A percentile compares a stretch with the other conserved stretches of the same genome.
These are phyloP conservation scores for Kandelia obovata DNA, from an alignment of 345 rosid genomes.

Conservation along the genomic window DNA sequence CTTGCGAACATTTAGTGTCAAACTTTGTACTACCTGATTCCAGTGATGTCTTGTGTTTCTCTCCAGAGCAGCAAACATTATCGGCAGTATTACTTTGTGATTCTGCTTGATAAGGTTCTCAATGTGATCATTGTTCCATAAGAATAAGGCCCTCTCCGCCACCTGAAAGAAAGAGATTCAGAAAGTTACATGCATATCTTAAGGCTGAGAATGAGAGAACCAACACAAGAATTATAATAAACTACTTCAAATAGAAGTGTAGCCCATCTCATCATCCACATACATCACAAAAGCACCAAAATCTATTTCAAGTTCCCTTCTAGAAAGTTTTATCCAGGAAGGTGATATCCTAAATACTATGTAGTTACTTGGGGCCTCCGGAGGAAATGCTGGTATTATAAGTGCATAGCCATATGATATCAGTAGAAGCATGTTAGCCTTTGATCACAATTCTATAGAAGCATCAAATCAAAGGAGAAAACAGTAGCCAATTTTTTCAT, in stretches of 20 bases:
- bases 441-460: background rate
- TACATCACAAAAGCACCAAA: background rate
- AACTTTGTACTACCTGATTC: conserved; percentile 10
- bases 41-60: conserved; percentile 7
- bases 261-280: background rate
- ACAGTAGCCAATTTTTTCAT: background rate
- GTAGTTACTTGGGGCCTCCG: background rate
- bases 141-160: conserved; percentile 6
- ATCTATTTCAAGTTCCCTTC: background rate
- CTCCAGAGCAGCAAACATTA: conserved; percentile 7
- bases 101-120: conserved; percentile 9
- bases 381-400: background rate
- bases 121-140: conserved; percentile 14
- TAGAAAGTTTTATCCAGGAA: background rate
- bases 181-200: background rate
- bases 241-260: background rate
- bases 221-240: background rate
- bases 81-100: conserved; percentile 4
- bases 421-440: background rate
- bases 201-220: background rate
- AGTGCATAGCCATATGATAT: background rate
- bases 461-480: background rate
- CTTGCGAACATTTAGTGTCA: conserved; percentile 8
- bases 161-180: background rate
- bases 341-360: no score